Conservation (phyloP, 768 basidiomycete species). For the Amanita muscaria region DNA sequence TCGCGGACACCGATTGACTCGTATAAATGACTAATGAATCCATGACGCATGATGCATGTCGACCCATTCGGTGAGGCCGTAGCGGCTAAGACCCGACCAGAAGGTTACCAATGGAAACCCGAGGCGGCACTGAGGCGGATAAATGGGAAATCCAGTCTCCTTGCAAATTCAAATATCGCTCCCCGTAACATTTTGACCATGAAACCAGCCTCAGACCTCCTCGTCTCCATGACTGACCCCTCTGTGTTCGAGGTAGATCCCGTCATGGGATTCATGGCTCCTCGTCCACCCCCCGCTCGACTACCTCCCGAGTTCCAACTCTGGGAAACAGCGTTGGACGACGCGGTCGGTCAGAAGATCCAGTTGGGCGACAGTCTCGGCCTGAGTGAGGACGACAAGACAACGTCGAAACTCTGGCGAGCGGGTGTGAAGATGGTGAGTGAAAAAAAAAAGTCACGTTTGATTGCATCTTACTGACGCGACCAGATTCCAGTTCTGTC, state of each 20-base stretch:
- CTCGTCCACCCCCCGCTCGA: slow-evolving; percentile 55
- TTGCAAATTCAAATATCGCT: not conserved
- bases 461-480: not conserved
- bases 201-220: not conserved
- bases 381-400: not conserved
- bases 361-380: slow-evolving; percentile 51
- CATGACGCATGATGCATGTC: too few species aligned
- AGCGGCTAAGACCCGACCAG: slow-evolving; percentile 1
- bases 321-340: slow-evolving; percentile 63
- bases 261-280: slow-evolving; percentile 87
- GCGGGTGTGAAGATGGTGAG: not conserved
- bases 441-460: not conserved
- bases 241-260: slow-evolving; percentile 83
- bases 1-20: too few species aligned
- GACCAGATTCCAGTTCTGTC: slow-evolving; percentile 46
- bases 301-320: slow-evolving; percentile 54
- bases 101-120: not conserved
- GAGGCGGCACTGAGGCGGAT: not conserved
- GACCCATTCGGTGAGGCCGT: too few species aligned
- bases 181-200: not conserved
- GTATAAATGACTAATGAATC: too few species aligned
- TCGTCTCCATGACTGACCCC: not conserved
- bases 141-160: not conserved
- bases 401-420: not conserved
- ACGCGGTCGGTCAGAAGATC: slow-evolving; percentile 38